Conservation (phyloP, 2,329 filamentous ascomycete genomes). For the Neodidymelliopsis sp. region DNA sequence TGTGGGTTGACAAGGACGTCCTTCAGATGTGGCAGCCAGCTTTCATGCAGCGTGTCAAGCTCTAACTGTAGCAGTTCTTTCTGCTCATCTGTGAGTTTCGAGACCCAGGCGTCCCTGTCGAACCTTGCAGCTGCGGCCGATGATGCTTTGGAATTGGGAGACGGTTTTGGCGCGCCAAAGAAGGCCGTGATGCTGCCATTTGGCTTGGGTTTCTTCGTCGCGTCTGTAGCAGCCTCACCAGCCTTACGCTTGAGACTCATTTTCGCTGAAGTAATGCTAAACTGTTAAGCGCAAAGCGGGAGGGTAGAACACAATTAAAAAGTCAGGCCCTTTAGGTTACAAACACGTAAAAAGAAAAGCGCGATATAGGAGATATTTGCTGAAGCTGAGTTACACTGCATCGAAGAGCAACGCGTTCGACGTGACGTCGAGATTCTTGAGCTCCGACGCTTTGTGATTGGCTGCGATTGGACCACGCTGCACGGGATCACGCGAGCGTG, state of each 20-base stretch:
- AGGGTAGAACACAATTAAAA: conserved; percentile 1
- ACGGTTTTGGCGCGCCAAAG: conserved; percentile 70
- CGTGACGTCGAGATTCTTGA: conserved; percentile 21
- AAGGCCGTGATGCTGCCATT: conserved; percentile 88
- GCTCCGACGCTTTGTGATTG: conserved; percentile 21
- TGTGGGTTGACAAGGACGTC: conserved; percentile 81
- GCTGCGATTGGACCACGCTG: conserved; percentile 24
- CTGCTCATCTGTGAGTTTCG: conserved; percentile 79
- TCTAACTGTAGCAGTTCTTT: conserved; percentile 83
- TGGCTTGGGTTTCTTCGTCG: conserved; percentile 60
- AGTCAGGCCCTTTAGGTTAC: neutral
- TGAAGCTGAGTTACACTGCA: conserved; percentile 9
- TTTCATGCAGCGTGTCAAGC: conserved; percentile 89
- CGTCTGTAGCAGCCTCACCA: conserved; percentile 53
- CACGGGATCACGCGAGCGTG: conserved; percentile 24
- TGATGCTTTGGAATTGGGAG: conserved; percentile 33
- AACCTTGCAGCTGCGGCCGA: conserved; percentile 60
- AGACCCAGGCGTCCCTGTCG: conserved; percentile 90
- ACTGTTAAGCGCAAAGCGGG: conserved; percentile 4
- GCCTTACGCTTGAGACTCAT: conserved; percentile 63
- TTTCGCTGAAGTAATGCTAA: conserved; percentile 15
- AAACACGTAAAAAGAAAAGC: neutral
- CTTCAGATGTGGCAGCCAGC: conserved; percentile 88
- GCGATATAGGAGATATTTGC: neutral
- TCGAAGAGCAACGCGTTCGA: conserved; percentile 5